A percentile compares a stretch with the other conserved stretches of the same genome.
phyloP scores from a whole-genome alignment of 2,329 filamentous ascomycete genomes.

The Scolecobasidium constrictum region DNA sequence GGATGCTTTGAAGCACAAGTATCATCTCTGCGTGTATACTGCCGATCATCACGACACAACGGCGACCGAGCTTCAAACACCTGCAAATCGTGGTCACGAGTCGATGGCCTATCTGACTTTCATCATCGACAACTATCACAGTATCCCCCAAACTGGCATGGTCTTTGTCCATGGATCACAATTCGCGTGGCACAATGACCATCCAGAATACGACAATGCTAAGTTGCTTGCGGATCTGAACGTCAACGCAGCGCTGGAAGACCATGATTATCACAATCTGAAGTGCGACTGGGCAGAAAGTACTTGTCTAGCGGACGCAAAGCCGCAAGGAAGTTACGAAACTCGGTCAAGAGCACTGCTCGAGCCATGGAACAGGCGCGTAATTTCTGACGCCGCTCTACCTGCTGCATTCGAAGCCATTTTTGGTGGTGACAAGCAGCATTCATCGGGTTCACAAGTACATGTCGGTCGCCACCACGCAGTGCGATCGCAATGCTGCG shows the following conservation, averaged over 20 bases:
- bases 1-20: slow-evolving; percentile 24
- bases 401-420: not conserved
- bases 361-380: slow-evolving; percentile 27
- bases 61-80: slow-evolving; percentile 28
- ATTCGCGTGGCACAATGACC: slow-evolving; percentile 27
- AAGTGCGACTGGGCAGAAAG: slow-evolving; percentile 40
- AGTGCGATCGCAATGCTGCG: slow-evolving; percentile 40
- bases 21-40: slow-evolving; percentile 36
- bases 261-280: slow-evolving; percentile 36
- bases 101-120: slow-evolving; percentile 38
- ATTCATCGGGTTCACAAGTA: slow-evolving; percentile 14
- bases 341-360: slow-evolving; percentile 26
- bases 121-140: slow-evolving; percentile 34
- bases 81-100: slow-evolving; percentile 35
- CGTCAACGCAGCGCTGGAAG: slow-evolving; percentile 25
- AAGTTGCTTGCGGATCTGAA: slow-evolving; percentile 29
- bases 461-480: slow-evolving; percentile 11
- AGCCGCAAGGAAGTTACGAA: slow-evolving; percentile 19
- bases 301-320: not conserved
- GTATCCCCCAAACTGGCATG: slow-evolving; percentile 25
- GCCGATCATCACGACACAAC: slow-evolving; percentile 23
- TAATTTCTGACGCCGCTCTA: slow-evolving; percentile 24
- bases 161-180: slow-evolving; percentile 35
- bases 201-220: slow-evolving; percentile 35
- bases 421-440: not conserved